These are phyloP conservation scores for Tolypocladium ovalisporum DNA, from an alignment of 2,329 filamentous ascomycete species.

Conservation along the genomic window DNA sequence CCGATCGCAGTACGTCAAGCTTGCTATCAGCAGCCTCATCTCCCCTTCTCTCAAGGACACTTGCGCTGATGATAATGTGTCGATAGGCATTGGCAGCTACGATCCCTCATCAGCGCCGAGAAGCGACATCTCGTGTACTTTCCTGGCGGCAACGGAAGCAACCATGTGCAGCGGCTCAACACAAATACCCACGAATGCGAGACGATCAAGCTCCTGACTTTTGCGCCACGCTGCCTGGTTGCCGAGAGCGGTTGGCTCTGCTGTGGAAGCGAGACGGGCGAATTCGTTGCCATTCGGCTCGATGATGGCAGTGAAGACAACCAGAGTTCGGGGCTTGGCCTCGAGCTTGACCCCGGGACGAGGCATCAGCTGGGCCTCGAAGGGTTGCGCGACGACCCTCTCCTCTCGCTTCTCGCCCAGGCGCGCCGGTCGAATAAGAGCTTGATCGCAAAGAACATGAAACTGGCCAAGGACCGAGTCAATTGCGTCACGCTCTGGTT, in stretches of 20 bases:
- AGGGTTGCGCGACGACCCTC: conserved; percentile 20
- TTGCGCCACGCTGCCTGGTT: conserved; percentile 75
- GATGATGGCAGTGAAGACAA: conserved; percentile 23
- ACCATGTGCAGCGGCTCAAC: conserved; percentile 56
- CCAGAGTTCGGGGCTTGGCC: conserved; percentile 13
- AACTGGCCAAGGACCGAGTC: conserved; percentile 48
- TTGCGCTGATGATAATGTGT: neutral
- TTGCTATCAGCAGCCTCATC: neutral
- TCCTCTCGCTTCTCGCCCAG: conserved; percentile 25
- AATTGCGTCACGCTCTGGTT: conserved; percentile 58
- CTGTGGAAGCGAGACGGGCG: conserved; percentile 77
- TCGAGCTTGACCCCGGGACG: conserved; percentile 7
- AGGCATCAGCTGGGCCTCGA: conserved; percentile 20
- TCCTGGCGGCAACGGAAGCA: conserved; percentile 60
- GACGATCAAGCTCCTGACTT: conserved; percentile 60
- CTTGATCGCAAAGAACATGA: conserved; percentile 38
- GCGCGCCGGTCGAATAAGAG: conserved; percentile 30
- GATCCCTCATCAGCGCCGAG: conserved; percentile 78
- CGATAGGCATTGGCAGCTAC: conserved; percentile 72
- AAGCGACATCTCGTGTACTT: conserved; percentile 74
- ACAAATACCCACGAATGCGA: conserved; percentile 60
- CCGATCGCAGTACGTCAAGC: conserved; percentile 45
- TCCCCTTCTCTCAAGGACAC: neutral
- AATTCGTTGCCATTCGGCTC: conserved; percentile 72
- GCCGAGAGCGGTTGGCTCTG: conserved; percentile 81